phyloP scores from a whole-genome alignment of 1,284 basidiomycete genomes.

The Termitomyces sp. region DNA sequence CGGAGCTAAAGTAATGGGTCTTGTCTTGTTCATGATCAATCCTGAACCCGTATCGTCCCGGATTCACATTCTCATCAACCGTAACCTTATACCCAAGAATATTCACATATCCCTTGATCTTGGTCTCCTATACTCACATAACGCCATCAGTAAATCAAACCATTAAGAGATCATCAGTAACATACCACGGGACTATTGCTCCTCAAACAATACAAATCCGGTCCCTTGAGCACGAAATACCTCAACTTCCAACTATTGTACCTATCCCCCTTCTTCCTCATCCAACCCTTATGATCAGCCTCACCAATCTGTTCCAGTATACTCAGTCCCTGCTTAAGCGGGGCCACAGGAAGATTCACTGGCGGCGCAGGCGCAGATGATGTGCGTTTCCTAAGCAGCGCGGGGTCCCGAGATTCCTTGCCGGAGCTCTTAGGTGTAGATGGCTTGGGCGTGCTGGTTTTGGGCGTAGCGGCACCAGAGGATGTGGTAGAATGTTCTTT shows the following conservation, averaged over 20 bases:
- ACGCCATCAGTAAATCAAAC: not conserved
- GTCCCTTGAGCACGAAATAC: conserved; percentile 93
- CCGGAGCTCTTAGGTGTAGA: conserved; percentile 3
- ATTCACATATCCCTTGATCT: conserved; percentile 94
- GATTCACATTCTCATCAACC: conserved; percentile 87
- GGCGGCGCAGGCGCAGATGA: conserved; percentile 32
- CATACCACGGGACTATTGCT: conserved; percentile 65
- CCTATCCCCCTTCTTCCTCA: conserved; percentile 92
- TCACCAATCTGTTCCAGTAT: conserved; percentile 86
- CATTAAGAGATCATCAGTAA: conserved; percentile 3
- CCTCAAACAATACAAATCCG: conserved; percentile 82
- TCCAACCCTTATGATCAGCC: conserved; percentile 87
- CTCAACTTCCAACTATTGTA: conserved; percentile 93
- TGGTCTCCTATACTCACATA: conserved; percentile 60
- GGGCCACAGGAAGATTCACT: conserved; percentile 15
- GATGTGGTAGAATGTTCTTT: conserved; percentile 8
- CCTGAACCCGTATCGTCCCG: conserved; percentile 93
- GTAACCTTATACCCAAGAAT: conserved; percentile 91
- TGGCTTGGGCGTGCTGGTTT: conserved; percentile 17
- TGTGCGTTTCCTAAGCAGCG: conserved; percentile 48
- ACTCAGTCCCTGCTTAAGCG: conserved; percentile 59
- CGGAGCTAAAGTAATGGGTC: conserved; percentile 87
- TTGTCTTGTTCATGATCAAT: conserved; percentile 88
- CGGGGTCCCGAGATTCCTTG: conserved; percentile 20
- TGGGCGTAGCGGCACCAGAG: not conserved